phyloP scores from a whole-genome alignment of 2,329 filamentous ascomycete species.

The Aspergillus sp. region DNA sequence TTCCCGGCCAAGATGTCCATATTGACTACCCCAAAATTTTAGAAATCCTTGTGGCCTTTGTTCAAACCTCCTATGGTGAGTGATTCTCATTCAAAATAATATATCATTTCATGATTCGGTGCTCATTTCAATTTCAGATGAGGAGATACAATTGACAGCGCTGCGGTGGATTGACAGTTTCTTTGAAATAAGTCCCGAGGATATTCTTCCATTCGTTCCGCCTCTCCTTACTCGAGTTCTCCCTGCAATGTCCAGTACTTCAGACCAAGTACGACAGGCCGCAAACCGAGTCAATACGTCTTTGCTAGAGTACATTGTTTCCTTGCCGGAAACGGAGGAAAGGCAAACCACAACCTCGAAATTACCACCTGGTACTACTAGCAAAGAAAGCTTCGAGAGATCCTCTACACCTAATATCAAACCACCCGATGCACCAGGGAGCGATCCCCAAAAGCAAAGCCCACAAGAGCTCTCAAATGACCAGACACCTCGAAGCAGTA shows the following conservation, averaged over 20 bases:
- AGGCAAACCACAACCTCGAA: conserved; percentile 33
- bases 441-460: conserved; percentile 26
- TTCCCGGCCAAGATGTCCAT: conserved; percentile 93
- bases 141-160: conserved; percentile 86
- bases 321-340: conserved; percentile 63
- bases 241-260: conserved; percentile 87
- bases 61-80: conserved; percentile 73
- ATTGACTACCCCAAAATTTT: conserved; percentile 90
- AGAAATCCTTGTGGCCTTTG: conserved; percentile 82
- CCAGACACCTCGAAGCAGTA: conserved; percentile 42
- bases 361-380: conserved; percentile 34
- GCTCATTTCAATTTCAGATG: conserved; percentile 53
- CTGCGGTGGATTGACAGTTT: conserved; percentile 95
- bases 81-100: neutral
- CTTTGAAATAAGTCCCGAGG: conserved; percentile 94
- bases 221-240: conserved; percentile 86
- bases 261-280: conserved; percentile 82
- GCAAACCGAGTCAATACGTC: conserved; percentile 86
- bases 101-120: conserved; percentile 20
- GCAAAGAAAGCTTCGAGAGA: conserved; percentile 36
- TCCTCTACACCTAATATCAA: conserved; percentile 36
- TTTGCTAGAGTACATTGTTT: conserved; percentile 90
- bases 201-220: conserved; percentile 91
- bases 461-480: conserved; percentile 26
- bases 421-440: conserved; percentile 21